Base-by-base conservation (phyloP, 2,329 filamentous ascomycete genomes). In the Colletotrichum coccodes region DNA sequence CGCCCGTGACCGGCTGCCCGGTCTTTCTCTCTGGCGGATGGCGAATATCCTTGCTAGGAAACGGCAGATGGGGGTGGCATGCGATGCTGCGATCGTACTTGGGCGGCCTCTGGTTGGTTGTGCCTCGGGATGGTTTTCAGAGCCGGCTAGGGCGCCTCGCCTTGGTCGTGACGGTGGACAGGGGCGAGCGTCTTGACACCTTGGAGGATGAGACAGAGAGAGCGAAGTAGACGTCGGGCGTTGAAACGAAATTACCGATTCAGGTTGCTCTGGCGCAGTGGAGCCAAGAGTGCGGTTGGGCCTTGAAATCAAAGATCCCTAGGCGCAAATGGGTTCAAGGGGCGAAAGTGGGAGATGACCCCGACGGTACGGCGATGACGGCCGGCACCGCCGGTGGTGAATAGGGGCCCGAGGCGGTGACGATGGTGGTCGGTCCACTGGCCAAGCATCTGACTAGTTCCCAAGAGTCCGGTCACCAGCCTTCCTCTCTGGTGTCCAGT, bases 191-290 rank as follows among this genome's bases (percentile, higher is more conserved):
- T 47, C 57, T 21, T 9, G 42, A 38, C 16, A 36, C 8, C 21
- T n/a, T 7, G 28, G 30, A 38, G 44, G 32, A 60, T 16, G 30
- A 46, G 42, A 1, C 18, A n/a, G 7, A 56, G n/a, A 9, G 30
- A 57, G 30, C 18, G 18, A 26, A 16, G 12, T 59, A 30, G 63
- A 28, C 44, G 40, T 53, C 21, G 23, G 47, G 50, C 21, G 12
- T 21, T 63, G 38, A 63, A 68, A 70, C 53, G 67, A 70, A 46
- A 68, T 63, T 70, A 38, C 63, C 32, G 36, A 59, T 68, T 63
- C 64, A 70, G 67, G 63, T 68, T 32, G 40, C 26, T 62, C 46
- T 70, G 67, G 52, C 21, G n/a, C 46, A 32, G 67, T 68, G 67
- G 67, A 68, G 34, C 44, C 50, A 44, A 38, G 40, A 49, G 28